These are phyloP conservation scores for Paramecium biaurelia DNA, from an alignment of 73 alveolate genomes.

Conservation along the genomic window DNA sequence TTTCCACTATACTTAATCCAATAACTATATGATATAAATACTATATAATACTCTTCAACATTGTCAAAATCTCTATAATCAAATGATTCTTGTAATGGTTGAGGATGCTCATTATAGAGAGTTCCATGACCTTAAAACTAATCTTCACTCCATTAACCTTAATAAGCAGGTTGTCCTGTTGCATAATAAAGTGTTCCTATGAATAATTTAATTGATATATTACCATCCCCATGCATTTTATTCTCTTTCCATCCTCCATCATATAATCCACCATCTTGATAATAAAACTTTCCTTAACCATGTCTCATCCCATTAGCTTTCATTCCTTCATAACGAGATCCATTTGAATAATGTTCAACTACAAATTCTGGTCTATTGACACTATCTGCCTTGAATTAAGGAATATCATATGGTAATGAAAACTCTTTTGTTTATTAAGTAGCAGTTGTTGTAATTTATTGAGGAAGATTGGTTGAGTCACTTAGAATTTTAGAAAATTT, in stretches of 20 bases:
- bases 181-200: constrained; percentile 53
- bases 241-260: constrained; percentile 67
- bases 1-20: constrained; percentile 61
- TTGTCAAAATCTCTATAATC: constrained; percentile 63
- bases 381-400: constrained; percentile 23
- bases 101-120: constrained; percentile 56
- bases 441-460: background rate
- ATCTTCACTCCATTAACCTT: constrained; percentile 65
- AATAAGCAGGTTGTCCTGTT: constrained; percentile 62
- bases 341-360: constrained; percentile 60
- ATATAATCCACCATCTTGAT: constrained; percentile 64
- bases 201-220: background rate
- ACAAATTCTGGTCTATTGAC: constrained; percentile 39
- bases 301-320: constrained; percentile 63
- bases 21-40: background rate
- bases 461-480: background rate
- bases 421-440: background rate
- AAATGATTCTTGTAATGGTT: constrained; percentile 40
- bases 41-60: constrained; percentile 58
- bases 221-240: constrained; percentile 66
- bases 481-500: constrained; percentile 2
- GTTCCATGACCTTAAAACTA: constrained; percentile 63
- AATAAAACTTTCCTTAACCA: constrained; percentile 61
- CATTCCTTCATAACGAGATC: constrained; percentile 57
- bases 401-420: constrained; percentile 31